Conservation (phyloP, 495 filamentous ascomycete genomes). For the Aspergillus steynii region DNA sequence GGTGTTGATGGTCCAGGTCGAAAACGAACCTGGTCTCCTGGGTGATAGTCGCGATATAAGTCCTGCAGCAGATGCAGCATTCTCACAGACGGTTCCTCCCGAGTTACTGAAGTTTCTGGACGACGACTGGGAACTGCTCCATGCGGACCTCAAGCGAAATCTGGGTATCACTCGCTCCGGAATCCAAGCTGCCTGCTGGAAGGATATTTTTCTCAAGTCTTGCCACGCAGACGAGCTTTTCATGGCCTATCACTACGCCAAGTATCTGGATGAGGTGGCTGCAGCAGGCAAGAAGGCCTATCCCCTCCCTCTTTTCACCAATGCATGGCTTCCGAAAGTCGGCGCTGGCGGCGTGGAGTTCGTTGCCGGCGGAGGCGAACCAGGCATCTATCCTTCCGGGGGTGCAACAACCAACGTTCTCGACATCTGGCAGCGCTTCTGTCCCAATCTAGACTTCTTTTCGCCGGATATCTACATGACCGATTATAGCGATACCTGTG, state of each 20-base stretch:
- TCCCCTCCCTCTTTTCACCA: conserved; percentile 47
- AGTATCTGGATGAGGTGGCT: conserved; percentile 46
- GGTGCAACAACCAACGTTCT: conserved; percentile 40
- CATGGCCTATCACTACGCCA: conserved; percentile 51
- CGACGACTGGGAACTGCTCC: conserved; percentile 32
- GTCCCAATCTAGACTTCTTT: conserved; percentile 49
- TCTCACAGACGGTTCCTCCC: conserved; percentile 34
- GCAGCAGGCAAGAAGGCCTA: conserved; percentile 43
- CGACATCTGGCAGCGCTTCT: conserved; percentile 46
- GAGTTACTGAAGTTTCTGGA: conserved; percentile 33
- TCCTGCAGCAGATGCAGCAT: conserved; percentile 32
- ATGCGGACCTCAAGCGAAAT: conserved; percentile 31
- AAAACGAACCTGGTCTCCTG: conserved; percentile 49
- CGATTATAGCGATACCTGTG: conserved; percentile 42
- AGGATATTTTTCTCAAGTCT: conserved; percentile 40
- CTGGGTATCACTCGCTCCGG: conserved; percentile 13
- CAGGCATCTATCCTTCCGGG: conserved; percentile 50
- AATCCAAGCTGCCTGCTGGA: conserved; percentile 27
- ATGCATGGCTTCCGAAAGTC: conserved; percentile 47
- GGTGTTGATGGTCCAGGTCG: conserved; percentile 53
- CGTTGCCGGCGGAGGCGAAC: conserved; percentile 45
- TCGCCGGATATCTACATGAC: conserved; percentile 50
- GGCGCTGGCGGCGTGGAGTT: conserved; percentile 20
- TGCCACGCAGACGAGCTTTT: conserved; percentile 48
- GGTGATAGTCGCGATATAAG: conserved; percentile 48